Base-by-base conservation (phyloP, 2,329 filamentous ascomycete genomes). In the Ophiostoma quercus region DNA sequence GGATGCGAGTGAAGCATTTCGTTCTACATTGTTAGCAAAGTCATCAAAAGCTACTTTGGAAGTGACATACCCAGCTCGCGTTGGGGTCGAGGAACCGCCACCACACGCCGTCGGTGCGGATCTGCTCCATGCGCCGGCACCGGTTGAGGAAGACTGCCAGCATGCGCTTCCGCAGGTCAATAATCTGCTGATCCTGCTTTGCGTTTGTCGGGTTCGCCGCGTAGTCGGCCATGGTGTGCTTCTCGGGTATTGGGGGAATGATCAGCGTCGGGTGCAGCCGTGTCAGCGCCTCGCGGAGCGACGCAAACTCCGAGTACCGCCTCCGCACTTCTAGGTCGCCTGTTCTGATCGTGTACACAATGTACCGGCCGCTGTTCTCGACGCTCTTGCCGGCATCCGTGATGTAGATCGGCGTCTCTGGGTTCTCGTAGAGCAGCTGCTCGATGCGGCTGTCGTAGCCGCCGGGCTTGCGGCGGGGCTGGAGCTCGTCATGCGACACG, bases 61-160 rank as follows among this genome's bases (percentile, higher is more conserved):
- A 8, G 43, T 1, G 69, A 74, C 81, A 47, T 87, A 97, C 93
- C 95, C 95, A 99, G 86, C 95, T 98, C 32, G 94, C 94, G 78
- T 99, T 98, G 12, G 96, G 95, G 78, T 99, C 95, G 43, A 99
- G 84, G 77, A 99, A 99, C 74, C 93, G 90, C 94, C 94, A 97
- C 88, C 94, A 97, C 34, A 99, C 94, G 2, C 94, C 94, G 77
- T 99, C 95, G 71, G 93, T 91, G 68, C 92, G 86, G 37, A 99
- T 89, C 71, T 94, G 90, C 75, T 94, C 91, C 94, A 98, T 98
- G 73, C 88, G 88, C 73, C 94, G 87, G 79, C 95, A 99, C 67
- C 95, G 86, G 76, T 99, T 99, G 67, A 99, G 79, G 75, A 99
- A 99, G 0, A 98, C 95, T 4, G 91, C 91, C 69, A 99, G 80